phyloP scores from a whole-genome alignment of 2,329 filamentous ascomycete genomes.

The Thelonectria rubi region DNA sequence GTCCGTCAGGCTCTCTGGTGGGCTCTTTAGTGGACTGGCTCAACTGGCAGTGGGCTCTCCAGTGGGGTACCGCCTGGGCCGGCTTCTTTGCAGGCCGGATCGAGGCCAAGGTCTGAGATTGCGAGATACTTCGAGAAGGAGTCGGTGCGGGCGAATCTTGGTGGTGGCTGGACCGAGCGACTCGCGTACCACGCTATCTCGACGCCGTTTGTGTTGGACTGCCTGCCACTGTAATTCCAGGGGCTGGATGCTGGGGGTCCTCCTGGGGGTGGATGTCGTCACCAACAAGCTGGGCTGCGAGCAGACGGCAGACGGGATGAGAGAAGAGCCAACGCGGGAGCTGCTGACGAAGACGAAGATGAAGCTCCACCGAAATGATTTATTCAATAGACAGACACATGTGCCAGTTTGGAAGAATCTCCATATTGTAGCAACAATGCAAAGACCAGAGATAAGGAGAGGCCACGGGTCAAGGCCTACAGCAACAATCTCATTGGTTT shows the following conservation, averaged over 20 bases:
- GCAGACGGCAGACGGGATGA: background rate
- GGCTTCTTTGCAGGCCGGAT: background rate
- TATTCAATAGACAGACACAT: no score
- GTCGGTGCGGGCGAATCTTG: background rate
- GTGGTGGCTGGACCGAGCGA: conserved; percentile 14
- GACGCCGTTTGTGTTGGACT: background rate
- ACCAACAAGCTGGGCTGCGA: conserved; percentile 10
- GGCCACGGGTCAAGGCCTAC: conserved; percentile 1
- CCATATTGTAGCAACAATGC: background rate
- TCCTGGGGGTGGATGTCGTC: conserved; percentile 27
- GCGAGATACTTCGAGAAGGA: conserved; percentile 12
- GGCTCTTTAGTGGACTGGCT: background rate
- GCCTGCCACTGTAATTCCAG: conserved; percentile 25
- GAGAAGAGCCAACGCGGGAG: conserved; percentile 3
- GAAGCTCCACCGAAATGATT: conserved; percentile 13
- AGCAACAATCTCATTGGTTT: conserved; percentile 8
- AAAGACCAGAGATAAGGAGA: background rate
- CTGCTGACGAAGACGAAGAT: conserved; percentile 10
- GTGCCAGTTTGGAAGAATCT: no score
- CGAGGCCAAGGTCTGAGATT: conserved; percentile 14
- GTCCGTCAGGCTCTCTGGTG: background rate
- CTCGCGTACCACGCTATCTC: conserved; percentile 20
- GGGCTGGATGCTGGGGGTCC: conserved; percentile 11
- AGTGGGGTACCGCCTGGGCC: conserved; percentile 10
- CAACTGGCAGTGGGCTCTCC: background rate